Evolutionary conservation across 257 asterid genomes (phyloP).

Genomic region (Solanum habrochaites): DNA sequence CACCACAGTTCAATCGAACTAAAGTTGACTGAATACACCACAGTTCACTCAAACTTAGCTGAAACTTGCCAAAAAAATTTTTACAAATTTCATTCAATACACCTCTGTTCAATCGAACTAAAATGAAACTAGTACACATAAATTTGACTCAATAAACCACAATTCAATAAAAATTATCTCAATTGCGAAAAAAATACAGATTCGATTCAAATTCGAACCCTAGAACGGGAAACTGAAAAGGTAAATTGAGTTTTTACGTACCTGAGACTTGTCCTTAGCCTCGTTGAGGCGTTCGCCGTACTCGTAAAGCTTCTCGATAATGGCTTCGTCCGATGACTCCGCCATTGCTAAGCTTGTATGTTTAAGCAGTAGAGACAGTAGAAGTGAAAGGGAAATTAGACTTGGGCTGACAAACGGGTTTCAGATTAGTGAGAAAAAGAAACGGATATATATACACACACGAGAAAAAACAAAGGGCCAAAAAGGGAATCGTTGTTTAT

Average conservation of each 20-base stretch:
- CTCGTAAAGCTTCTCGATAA: slow-evolving; percentile 77
- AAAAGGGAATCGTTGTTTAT: too few relatives aligned
- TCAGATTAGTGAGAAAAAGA: neutral
- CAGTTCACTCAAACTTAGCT: neutral
- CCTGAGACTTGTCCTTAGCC: slow-evolving; percentile 88
- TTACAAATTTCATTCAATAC: neutral
- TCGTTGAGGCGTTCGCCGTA: slow-evolving; percentile 75
- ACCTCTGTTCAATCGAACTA: neutral
- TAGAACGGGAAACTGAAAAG: neutral
- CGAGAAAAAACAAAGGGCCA: too few relatives aligned
- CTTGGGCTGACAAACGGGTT: neutral
- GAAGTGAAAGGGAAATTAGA: neutral
- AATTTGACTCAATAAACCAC: neutral
- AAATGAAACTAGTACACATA: neutral
- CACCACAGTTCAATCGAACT: neutral
- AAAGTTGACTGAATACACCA: neutral
- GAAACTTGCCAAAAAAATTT: neutral
- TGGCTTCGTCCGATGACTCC: slow-evolving; percentile 42
- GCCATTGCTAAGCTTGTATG: slow-evolving; percentile 19
- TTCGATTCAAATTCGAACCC: slow-evolving; percentile 9
- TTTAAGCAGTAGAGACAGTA: neutral
- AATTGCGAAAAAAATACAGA: neutral
- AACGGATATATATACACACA: neutral
- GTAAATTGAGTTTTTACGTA: slow-evolving; percentile 6
- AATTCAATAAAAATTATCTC: neutral